Evolutionary conservation across 2,329 filamentous ascomycete genomes (phyloP).

Genomic region (Incumbomyces delicatus): DNA sequence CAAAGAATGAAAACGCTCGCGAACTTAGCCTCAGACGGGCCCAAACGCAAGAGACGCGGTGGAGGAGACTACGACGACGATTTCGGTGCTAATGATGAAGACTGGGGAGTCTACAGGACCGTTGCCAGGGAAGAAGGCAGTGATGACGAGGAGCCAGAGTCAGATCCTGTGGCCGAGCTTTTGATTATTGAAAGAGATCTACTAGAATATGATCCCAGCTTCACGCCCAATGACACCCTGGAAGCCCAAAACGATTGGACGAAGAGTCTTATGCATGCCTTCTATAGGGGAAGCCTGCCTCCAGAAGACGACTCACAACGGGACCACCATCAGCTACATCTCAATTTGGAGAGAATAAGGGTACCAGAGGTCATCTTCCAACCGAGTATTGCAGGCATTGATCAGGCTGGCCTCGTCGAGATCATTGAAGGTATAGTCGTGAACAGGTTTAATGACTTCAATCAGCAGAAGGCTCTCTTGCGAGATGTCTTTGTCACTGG

Average conservation of each 20-base stretch:
- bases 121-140: constrained; percentile 71
- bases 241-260: constrained; percentile 94
- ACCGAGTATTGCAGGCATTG: constrained; percentile 79
- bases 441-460: constrained; percentile 56
- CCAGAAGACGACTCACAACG: constrained; percentile 72
- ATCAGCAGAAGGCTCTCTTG: constrained; percentile 59
- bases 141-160: constrained; percentile 83
- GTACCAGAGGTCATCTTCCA: constrained; percentile 91
- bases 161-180: constrained; percentile 67
- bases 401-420: constrained; percentile 88
- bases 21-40: constrained; percentile 83
- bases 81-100: constrained; percentile 93
- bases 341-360: constrained; percentile 92
- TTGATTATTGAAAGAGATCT: constrained; percentile 74
- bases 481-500: constrained; percentile 88
- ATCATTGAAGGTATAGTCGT: constrained; percentile 83
- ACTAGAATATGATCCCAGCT: constrained; percentile 74
- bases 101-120: constrained; percentile 94
- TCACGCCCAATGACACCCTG: constrained; percentile 84
- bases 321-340: constrained; percentile 77
- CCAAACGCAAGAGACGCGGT: constrained; percentile 70
- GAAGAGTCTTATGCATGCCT: constrained; percentile 81
- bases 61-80: constrained; percentile 84
- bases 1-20: constrained; percentile 98
- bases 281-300: constrained; percentile 75